Percentiles rank a stretch among this genome's conserved stretches.
These are phyloP conservation scores for Avena sativa DNA, from an alignment of 176 grass and related monocot species.

Conservation along the genomic window DNA sequence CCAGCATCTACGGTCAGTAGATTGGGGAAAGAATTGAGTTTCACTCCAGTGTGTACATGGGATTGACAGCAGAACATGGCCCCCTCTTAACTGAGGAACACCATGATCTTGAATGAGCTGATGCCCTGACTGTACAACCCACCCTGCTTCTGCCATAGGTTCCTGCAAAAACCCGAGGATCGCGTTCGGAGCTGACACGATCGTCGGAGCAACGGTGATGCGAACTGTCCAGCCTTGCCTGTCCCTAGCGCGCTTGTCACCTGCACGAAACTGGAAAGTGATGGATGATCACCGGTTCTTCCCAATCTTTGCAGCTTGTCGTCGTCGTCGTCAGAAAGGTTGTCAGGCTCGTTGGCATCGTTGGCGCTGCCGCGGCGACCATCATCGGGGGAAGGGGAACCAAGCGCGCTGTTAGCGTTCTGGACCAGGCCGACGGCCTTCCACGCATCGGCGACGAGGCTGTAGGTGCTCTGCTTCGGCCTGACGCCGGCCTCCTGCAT, in stretches of 20 bases:
- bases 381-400: constrained; percentile 45
- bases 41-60: constrained; percentile 17
- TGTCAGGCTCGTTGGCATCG: neutral
- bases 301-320: constrained; percentile 40
- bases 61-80: constrained; percentile 2
- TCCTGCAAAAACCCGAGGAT: constrained; percentile 56
- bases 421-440: constrained; percentile 72
- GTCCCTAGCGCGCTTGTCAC: constrained; percentile 47
- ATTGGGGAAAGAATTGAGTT: constrained; percentile 7
- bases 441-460: constrained; percentile 79
- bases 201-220: constrained; percentile 2
- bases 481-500: constrained; percentile 62
- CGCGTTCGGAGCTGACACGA: constrained; percentile 44
- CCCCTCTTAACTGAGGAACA: constrained; percentile 55
- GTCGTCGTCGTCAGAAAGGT: constrained; percentile 6
- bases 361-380: neutral
- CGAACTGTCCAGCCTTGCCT: constrained; percentile 2
- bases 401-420: constrained; percentile 45
- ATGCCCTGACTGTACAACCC: constrained; percentile 41
- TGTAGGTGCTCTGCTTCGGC: constrained; percentile 68
- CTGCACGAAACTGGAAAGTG: constrained; percentile 50
- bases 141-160: constrained; percentile 45
- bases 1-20: constrained; percentile 29
- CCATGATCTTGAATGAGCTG: constrained; percentile 49
- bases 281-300: constrained; percentile 15